Base-by-base conservation (phyloP, 169 alveolate genomes). In the Plasmodium blacklocki region DNA sequence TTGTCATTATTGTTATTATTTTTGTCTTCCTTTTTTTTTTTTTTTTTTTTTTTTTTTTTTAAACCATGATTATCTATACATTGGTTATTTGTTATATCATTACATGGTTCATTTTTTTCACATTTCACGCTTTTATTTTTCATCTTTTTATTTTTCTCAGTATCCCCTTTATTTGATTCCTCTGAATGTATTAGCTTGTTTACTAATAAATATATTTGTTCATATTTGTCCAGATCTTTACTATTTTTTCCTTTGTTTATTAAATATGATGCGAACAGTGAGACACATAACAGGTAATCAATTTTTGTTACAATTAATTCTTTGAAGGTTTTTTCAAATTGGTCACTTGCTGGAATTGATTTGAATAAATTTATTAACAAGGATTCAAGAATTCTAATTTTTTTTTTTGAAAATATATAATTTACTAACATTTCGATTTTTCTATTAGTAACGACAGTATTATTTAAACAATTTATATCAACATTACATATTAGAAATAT, bases 211-310 rank as follows among this genome's bases (percentile, higher is more conserved):
- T 54, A 45, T 26, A 73, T 56, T 9, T 21, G 18, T 32, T 14
- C 54, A 59, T 64, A 64, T 52, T 78, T 78, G 15, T 12, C 47
- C 19, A 9, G 15, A 9, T 68, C 26, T 39, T 50, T 50, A 19
- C n/a, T 59, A n/a, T 47, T 32, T 43, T 63, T 43, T 5, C 1
- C 49, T 5, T 14, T 60, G n/a, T 60, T 60, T 60, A 60, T 26
- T 15, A 60, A 14, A 60, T 60, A 60, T 0, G n/a, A 60, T 1
- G 47, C 5, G 8, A 60, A 15, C 0, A 19, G 2, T 7, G n/a
- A 11, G n/a, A 60, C 70, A 66, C 89, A 64, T n/a, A 12, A 11
- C 6, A 78, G 15, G 49, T 78, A 78, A 14, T 78, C 89, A 45
- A n/a, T 21, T 21, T 68, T 21, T 0, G 89, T 15, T 32, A 78